Evolutionary conservation across 148 eudicot species (phyloP), one percentile per base, ranked within the genome.

Genomic region (Salicornia ramosissima): DNA sequence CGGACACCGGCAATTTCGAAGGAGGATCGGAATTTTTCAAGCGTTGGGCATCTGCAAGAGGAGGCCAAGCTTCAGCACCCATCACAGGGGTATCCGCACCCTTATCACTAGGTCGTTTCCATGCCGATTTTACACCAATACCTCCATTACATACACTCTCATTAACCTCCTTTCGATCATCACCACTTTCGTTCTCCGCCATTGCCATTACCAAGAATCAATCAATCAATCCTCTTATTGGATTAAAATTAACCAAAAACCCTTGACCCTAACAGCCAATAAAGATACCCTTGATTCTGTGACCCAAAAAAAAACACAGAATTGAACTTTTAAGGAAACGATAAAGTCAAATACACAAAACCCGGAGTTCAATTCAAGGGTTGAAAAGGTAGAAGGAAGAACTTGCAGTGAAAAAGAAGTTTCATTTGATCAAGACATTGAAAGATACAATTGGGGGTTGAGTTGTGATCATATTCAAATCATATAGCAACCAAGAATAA

Each of bases 51-150:
- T 72, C 84, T 14, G 96, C 75, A 30, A 89, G 82, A n/a, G 92
- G 80, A 42, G 97, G 97, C 97, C 96, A 91, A 8, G 85, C 78
- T 58, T 80, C 87, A 0, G 84, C 81, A 0, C 75, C 87, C 82
- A 78, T 71, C 12, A 76, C 77, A 58, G 78, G 81, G 15, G 83
- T 74, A 36, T 78, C 83, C 59, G 52, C 74, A 19, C 64, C 64
- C 69, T 60, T 62, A 13, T 75, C 72, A 45, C 63, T 51, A 24
- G 82, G 81, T 42, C 82, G 82, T 80, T 88, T 91, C 97, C 95
- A 88, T 0, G 97, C 95, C 3, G 97, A 91, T 59, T 86, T 86
- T 7, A 80, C 84, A 8, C 72, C 80, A 26, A 45, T 70, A 18
- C 52, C 34, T 39, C 24, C 72, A 40, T 28, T 71, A 29, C 29